Evolutionary conservation across 176 grass and related monocot genomes (phyloP).

Genomic region (Oryza glumipatula): DNA sequence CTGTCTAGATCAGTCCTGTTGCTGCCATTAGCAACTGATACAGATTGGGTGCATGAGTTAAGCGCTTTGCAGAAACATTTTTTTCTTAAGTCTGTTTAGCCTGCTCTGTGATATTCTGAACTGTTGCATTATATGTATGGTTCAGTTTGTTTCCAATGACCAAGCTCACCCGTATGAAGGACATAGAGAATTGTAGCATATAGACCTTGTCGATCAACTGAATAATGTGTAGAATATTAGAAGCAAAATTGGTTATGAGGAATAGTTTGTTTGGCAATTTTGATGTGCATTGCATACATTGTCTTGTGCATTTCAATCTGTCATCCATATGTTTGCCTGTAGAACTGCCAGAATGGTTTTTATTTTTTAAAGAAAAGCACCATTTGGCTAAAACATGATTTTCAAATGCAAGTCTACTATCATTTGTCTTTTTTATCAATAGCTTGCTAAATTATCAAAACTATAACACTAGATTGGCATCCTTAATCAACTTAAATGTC

Average conservation of each 20-base stretch:
- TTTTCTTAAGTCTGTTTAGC: not conserved
- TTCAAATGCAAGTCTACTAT: not conserved
- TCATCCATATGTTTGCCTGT: not conserved
- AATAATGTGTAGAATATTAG: not conserved
- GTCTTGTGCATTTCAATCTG: not conserved
- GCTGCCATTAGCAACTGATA: constrained; percentile 3
- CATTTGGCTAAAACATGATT: not conserved
- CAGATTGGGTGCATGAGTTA: constrained; percentile 5
- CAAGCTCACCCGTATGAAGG: not conserved
- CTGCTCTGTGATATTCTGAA: constrained; percentile 4
- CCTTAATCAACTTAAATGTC: not conserved
- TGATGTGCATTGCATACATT: not conserved
- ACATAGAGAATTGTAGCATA: constrained; percentile 6
- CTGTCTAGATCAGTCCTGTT: not conserved
- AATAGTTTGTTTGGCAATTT: not conserved
- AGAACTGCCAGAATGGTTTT: not conserved
- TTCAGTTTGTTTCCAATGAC: not conserved
- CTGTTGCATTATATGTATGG: not conserved
- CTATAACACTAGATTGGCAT: not conserved
- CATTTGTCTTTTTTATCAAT: not conserved
- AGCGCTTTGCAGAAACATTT: not conserved
- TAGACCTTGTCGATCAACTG: not conserved
- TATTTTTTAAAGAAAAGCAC: not conserved
- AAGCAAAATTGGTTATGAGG: not conserved
- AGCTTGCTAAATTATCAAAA: not conserved